Base-by-base conservation (phyloP, 208 protist species). In the Trichomonas vaginalis region DNA sequence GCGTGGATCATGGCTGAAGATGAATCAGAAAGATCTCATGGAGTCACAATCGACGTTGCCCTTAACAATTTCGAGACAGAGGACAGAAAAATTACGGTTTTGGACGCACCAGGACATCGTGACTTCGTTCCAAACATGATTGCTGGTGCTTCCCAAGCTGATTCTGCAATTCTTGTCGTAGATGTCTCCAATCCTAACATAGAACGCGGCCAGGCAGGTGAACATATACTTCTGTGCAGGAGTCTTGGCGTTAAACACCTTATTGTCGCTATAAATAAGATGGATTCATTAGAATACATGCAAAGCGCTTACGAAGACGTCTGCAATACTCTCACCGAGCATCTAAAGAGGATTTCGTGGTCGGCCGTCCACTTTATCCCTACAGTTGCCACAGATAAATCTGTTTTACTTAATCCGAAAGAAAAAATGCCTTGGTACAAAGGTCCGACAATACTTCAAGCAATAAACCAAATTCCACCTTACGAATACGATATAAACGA, bases 61-160 rank as follows among this genome's bases (percentile, higher is more conserved):
- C 96, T 98, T 12, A 98, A 98, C 9, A 98, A 99, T 96, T 99
- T 99, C 96, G 98, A 99, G 96, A 99, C 98, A 4, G 97, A 98
- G 56, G 98, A 98, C 95, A 98, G 98, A 95, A 97, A 98, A 90
- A 98, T 99, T 96, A 99, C 99, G 46, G 98, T 99, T 96, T 97
- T 99, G 0, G 99, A 99, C 96, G 99, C 99, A 39, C 99, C 99
- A 49, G 99, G 99, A 46, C 99, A 99, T 97, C 99, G 99, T 97
- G 98, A 98, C 96, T 99, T 99, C 96, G 98, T 99, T 82, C 98
- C 98, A 48, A 99, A 99, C 95, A 99, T 99, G 99, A 99, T 99
- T 97, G 97, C 98, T 95, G 99, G 99, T 92, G 98, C 99, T 0
- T 98, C 98, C 12, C 98, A 99, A 97, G 99, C 99, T 0, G 99